Conservation (phyloP, 1,284 basidiomycete genomes). For the Ustilago xerochloae region DNA sequence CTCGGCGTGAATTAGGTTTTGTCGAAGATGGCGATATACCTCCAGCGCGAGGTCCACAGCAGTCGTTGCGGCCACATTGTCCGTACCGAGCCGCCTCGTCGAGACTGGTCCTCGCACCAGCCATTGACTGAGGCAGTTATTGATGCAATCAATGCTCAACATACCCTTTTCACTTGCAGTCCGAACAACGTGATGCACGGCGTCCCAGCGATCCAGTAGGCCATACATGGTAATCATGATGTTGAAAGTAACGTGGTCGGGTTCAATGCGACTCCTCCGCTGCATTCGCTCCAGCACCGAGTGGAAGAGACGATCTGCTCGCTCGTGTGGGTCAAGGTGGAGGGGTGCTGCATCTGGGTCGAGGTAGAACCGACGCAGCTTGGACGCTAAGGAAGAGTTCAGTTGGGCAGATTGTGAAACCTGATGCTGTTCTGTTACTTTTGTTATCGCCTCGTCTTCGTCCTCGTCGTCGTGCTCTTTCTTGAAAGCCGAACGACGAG, state of each 20-base stretch:
- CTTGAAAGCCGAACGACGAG: not conserved
- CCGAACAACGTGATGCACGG: conserved; percentile 13
- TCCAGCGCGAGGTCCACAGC: conserved; percentile 15
- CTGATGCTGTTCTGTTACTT: conserved; percentile 14
- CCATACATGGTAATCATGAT: conserved; percentile 52
- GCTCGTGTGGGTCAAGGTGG: conserved; percentile 18
- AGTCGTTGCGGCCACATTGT: not conserved
- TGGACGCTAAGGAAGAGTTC: conserved; percentile 17
- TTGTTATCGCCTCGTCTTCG: conserved; percentile 18
- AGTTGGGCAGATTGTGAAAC: conserved; percentile 21
- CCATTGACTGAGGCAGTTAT: conserved; percentile 30
- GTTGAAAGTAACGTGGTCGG: conserved; percentile 40
- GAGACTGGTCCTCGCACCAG: conserved; percentile 9
- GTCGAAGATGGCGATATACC: conserved; percentile 41
- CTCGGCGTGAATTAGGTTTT: conserved; percentile 32
- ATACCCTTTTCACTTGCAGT: conserved; percentile 3
- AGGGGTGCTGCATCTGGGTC: conserved; percentile 28
- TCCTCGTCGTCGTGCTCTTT: conserved; percentile 8
- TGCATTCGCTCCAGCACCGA: conserved; percentile 46
- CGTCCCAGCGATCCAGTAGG: conserved; percentile 27
- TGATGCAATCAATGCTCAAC: conserved; percentile 31
- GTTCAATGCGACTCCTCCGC: conserved; percentile 24
- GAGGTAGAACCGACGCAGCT: conserved; percentile 30
- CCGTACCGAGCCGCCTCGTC: not conserved
- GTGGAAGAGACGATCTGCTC: conserved; percentile 40